These are phyloP conservation scores for Clonostachys rhizophaga DNA, from an alignment of 2,329 filamentous ascomycete genomes.

Conservation along the genomic window DNA sequence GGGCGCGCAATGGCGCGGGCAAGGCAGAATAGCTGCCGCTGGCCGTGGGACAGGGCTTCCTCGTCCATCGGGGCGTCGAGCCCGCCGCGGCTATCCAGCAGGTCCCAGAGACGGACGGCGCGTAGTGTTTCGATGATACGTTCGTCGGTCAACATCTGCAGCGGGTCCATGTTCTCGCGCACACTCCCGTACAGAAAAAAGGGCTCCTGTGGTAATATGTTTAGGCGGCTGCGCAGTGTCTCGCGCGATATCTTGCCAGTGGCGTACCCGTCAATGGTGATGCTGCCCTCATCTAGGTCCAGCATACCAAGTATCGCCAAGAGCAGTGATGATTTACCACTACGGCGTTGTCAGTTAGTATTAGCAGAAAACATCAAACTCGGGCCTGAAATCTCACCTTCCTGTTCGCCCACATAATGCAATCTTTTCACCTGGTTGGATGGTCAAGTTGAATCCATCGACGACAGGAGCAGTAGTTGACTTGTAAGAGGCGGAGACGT, in stretches of 20 bases:
- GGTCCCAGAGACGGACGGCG: conserved; percentile 9
- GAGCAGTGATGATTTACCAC: conserved; percentile 34
- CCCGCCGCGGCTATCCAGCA: conserved; percentile 14
- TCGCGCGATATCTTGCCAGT: conserved; percentile 27
- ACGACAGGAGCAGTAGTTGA: conserved; percentile 6
- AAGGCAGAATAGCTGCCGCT: conserved; percentile 50
- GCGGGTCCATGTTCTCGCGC: conserved; percentile 30
- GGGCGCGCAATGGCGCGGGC: conserved; percentile 33
- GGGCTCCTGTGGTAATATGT: conserved; percentile 45
- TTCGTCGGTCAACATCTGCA: conserved; percentile 12
- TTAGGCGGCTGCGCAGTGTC: conserved; percentile 34
- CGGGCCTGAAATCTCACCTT: not conserved
- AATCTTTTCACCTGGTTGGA: conserved; percentile 18
- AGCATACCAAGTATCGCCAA: conserved; percentile 28
- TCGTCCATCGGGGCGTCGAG: conserved; percentile 27
- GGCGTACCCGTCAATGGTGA: conserved; percentile 34
- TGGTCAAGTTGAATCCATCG: conserved; percentile 11
- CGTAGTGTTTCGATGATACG: no score
- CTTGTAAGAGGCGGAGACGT: conserved; percentile 19
- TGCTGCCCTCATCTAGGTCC: conserved; percentile 20
- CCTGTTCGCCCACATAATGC: conserved; percentile 24
- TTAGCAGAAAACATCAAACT: no score
- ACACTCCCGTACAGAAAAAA: conserved; percentile 38
- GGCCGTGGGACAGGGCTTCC: conserved; percentile 44
- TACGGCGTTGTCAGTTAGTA: conserved; percentile 1